phyloP scores from a whole-genome alignment of 129 eudicot genomes.

The Tagetes erecta region DNA sequence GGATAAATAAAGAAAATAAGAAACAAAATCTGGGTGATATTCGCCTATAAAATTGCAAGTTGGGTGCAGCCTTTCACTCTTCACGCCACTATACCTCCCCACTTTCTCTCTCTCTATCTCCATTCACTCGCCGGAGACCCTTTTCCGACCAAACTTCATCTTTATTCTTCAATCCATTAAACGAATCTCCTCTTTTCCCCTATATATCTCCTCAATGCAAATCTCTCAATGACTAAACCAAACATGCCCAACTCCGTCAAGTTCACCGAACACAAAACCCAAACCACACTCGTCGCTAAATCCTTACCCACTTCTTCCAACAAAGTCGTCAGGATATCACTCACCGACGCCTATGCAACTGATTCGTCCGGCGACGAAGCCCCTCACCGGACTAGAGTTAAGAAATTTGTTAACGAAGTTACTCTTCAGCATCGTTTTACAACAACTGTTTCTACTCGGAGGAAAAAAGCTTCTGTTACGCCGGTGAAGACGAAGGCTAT shows the following conservation, averaged over 20 bases:
- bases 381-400: slow-evolving; percentile 35
- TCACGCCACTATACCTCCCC: slow-evolving; percentile 20
- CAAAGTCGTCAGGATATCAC: slow-evolving; percentile 60
- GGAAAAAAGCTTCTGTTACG: slow-evolving; percentile 1
- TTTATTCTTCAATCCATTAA: slow-evolving; percentile 23
- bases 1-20: no score
- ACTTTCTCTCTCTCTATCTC: neutral
- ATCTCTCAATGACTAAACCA: slow-evolving; percentile 30
- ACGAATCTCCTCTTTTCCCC: slow-evolving; percentile 43
- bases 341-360: slow-evolving; percentile 84
- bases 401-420: slow-evolving; percentile 60
- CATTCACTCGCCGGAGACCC: neutral
- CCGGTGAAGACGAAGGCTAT: slow-evolving; percentile 31
- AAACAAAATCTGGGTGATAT: slow-evolving; percentile 3
- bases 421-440: slow-evolving; percentile 41
- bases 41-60: slow-evolving; percentile 59
- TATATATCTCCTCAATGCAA: slow-evolving; percentile 33
- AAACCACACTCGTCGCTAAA: slow-evolving; percentile 33
- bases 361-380: slow-evolving; percentile 82
- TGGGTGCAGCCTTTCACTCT: slow-evolving; percentile 40
- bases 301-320: no score
- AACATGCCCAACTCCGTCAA: slow-evolving; percentile 43
- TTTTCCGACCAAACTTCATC: neutral
- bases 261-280: slow-evolving; percentile 57
- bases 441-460: no score